phyloP scores from a whole-genome alignment of 352 stramenopile genomes.

The Phytophthora multivora region DNA sequence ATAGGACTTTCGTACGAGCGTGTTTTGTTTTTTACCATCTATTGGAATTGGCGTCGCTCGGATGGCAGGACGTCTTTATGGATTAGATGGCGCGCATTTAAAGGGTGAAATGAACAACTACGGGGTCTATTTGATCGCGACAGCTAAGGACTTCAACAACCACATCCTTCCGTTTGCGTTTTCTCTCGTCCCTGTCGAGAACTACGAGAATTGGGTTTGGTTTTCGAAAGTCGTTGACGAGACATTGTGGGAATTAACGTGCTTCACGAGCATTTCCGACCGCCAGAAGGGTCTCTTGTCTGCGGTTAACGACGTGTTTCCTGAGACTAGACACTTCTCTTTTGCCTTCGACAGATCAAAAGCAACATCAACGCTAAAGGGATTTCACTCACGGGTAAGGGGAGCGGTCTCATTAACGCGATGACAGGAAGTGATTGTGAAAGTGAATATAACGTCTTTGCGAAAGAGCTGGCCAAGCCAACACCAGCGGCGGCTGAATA shows the following conservation, averaged over 20 bases:
- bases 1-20: conserved; percentile 3
- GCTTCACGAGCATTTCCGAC: not conserved
- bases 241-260: not conserved
- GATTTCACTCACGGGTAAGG: not conserved
- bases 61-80: not conserved
- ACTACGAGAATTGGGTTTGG: conserved; percentile 18
- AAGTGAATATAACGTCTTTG: not conserved
- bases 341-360: not conserved
- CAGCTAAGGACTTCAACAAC: conserved; percentile 35
- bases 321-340: not conserved
- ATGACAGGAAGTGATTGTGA: not conserved
- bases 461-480: not conserved
- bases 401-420: not conserved
- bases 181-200: conserved; percentile 20
- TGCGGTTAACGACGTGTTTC: not conserved
- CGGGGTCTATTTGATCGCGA: conserved; percentile 24
- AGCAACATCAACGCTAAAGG: not conserved
- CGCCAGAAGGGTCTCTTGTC: conserved; percentile 4
- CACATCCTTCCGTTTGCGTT: conserved; percentile 30
- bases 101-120: conserved; percentile 37
- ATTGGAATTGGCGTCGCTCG: not conserved
- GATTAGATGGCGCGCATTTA: conserved; percentile 19
- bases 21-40: conserved; percentile 19
- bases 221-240: conserved; percentile 4
- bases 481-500: conserved; percentile 5